Percentiles rank a stretch among this genome's conserved stretches.
These are phyloP conservation scores for Claviceps fusiformis DNA, from an alignment of 2,329 filamentous ascomycete genomes.

Conservation along the genomic window DNA sequence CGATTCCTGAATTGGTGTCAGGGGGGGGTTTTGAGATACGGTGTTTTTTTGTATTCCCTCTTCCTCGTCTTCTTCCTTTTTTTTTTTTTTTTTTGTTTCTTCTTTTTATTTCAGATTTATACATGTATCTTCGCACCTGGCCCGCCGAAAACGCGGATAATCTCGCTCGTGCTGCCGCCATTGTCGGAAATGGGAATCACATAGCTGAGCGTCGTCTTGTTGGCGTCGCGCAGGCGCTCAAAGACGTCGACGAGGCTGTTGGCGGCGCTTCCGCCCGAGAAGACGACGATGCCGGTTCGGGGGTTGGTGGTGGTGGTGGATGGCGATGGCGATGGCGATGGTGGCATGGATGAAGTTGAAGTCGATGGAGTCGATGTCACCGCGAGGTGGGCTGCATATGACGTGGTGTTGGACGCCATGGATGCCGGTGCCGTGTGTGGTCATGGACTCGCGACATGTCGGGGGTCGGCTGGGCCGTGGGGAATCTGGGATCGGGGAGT, in stretches of 20 bases:
- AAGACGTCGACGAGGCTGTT: constrained; percentile 92
- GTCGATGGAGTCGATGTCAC: not conserved
- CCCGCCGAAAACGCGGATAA: constrained; percentile 88
- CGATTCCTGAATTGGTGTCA: constrained; percentile 35
- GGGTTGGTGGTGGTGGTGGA: not conserved
- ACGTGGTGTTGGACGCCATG: too few relatives aligned
- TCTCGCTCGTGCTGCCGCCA: constrained; percentile 82
- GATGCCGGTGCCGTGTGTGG: too few relatives aligned
- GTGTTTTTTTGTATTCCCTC: too few relatives aligned
- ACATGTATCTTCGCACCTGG: constrained; percentile 61
- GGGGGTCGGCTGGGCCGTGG: too few relatives aligned
- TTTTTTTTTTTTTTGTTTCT: too few relatives aligned
- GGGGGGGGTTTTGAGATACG: too few relatives aligned
- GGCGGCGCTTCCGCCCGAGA: constrained; percentile 87
- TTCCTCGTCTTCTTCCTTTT: too few relatives aligned
- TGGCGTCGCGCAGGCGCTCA: constrained; percentile 48
- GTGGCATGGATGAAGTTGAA: not conserved
- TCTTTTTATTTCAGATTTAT: too few relatives aligned
- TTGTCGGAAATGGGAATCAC: constrained; percentile 95
- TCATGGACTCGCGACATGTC: too few relatives aligned
- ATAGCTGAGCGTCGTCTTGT: constrained; percentile 59
- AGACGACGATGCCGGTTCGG: constrained; percentile 52
- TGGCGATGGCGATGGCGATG: not conserved
- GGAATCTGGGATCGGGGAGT: too few relatives aligned
- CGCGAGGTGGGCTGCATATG: too few relatives aligned